Conservation (phyloP, 805 yeast species). For the Tetrapisispora phaffii region DNA sequence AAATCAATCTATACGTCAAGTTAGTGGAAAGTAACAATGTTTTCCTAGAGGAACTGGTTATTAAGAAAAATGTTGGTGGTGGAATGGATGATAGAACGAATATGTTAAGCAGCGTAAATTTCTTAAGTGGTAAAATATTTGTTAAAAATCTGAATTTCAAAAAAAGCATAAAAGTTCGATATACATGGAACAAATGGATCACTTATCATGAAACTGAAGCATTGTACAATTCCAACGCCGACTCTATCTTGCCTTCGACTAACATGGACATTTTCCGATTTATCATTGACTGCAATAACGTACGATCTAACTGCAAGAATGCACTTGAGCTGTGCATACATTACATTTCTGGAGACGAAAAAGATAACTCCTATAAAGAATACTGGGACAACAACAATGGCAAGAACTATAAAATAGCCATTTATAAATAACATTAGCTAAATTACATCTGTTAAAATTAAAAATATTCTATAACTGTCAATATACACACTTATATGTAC, state of each 20-base stretch:
- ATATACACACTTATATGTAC: too few relatives aligned
- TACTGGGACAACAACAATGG: conserved; percentile 28
- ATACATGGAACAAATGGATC: conserved; percentile 72
- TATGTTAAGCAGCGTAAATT: background rate
- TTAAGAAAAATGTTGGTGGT: conserved; percentile 4
- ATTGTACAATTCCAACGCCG: conserved; percentile 24
- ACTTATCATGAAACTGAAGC: conserved; percentile 36
- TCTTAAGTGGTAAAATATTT: conserved; percentile 63
- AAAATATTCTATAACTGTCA: too few relatives aligned
- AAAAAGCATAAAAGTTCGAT: conserved; percentile 60
- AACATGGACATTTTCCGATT: conserved; percentile 27
- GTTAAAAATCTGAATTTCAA: conserved; percentile 66
- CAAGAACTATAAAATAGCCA: conserved; percentile 19
- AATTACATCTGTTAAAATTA: background rate
- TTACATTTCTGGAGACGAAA: conserved; percentile 15
- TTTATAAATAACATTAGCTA: background rate
- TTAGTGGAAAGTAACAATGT: conserved; percentile 18
- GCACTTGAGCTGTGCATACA: conserved; percentile 24
- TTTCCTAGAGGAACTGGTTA: conserved; percentile 19
- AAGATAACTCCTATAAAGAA: conserved; percentile 15
- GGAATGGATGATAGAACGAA: background rate
- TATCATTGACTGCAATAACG: conserved; percentile 17
- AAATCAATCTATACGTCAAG: conserved; percentile 23
- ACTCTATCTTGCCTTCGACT: conserved; percentile 23
- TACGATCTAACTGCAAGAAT: conserved; percentile 8